These are phyloP conservation scores for Pseudotsuga menziesii DNA, from an alignment of 75 land plant species.

Conservation along the genomic window DNA sequence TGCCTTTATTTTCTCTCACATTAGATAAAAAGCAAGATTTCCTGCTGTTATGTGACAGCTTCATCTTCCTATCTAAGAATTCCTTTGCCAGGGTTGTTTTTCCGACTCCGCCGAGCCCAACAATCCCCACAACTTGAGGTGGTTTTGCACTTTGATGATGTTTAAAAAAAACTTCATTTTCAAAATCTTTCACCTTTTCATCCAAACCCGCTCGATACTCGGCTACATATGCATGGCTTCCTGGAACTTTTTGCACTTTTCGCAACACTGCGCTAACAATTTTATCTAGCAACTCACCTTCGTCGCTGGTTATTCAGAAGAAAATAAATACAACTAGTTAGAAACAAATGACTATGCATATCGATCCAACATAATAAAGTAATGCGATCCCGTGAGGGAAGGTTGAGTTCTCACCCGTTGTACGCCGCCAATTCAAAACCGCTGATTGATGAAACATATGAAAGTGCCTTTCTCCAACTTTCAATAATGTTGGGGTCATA, in stretches of 20 bases:
- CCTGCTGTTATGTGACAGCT: not conserved
- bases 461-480: not conserved
- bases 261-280: not conserved
- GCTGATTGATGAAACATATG: not conserved
- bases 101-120: not conserved
- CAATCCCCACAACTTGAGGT: not conserved
- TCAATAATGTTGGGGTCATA: not conserved
- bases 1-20: not conserved
- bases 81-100: not conserved
- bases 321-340: not conserved
- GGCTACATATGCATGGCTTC: no score
- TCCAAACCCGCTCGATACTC: not conserved
- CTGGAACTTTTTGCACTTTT: no score
- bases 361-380: not conserved
- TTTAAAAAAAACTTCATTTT: not conserved
- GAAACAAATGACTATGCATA: not conserved
- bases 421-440: not conserved
- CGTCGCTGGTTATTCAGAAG: not conserved
- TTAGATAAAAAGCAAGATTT: not conserved
- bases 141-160: not conserved
- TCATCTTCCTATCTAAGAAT: not conserved
- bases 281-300: not conserved
- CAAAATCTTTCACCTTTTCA: not conserved
- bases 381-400: not conserved
- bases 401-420: not conserved